Base-by-base conservation (phyloP, 139 green algal genomes). In the Chlamydomonas schloesseri region DNA sequence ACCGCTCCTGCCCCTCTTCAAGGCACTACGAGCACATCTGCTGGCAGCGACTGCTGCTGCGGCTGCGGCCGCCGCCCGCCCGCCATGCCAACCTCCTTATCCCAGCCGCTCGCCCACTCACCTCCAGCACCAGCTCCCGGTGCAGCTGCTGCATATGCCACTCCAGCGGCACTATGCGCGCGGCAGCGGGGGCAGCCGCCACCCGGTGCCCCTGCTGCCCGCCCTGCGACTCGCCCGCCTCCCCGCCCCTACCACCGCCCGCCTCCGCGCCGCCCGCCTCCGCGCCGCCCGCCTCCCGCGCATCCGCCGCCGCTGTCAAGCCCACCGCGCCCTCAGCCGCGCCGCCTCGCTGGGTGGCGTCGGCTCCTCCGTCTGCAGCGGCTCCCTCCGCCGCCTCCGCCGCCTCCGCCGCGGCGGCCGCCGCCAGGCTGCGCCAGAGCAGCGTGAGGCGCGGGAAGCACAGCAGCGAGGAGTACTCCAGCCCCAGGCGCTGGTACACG, bases 91-190 rank as follows among this genome's bases (percentile, higher is more conserved):
- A n/a, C n/a, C n/a, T n/a, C n/a, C n/a, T n/a, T n/a, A n/a, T n/a
- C n/a, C n/a, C n/a, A n/a, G n/a, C n/a, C n/a, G n/a, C n/a, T n/a
- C n/a, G n/a, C 60, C 60, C 26, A 17, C 80, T 6, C 64, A 86
- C 80, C 80, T 86, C 80, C 14, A 86, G 80, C 33, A 86, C 53
- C 47, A 86, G 68, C 67, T 77, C 80, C 24, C 80, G 67, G 33
- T 86, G 80, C 67, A 86, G 68, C 67, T 86, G 80, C n/a, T 86
- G 80, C 67, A 86, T 15, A 47, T 70, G 47, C 68, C 68, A 86
- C 20, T 77, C 80, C 78, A 84, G 46, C 9, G 78, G 37, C 17
- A 74, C 78, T 2, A 83, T 26, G 0, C 76, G 76, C 28, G 60
- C 76, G 24, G 57, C 55, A 6, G 11, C 17, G 11, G 34, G 64